Evolutionary conservation across 148 eudicot species (phyloP).

Genomic region (Amaranthus palmeri): DNA sequence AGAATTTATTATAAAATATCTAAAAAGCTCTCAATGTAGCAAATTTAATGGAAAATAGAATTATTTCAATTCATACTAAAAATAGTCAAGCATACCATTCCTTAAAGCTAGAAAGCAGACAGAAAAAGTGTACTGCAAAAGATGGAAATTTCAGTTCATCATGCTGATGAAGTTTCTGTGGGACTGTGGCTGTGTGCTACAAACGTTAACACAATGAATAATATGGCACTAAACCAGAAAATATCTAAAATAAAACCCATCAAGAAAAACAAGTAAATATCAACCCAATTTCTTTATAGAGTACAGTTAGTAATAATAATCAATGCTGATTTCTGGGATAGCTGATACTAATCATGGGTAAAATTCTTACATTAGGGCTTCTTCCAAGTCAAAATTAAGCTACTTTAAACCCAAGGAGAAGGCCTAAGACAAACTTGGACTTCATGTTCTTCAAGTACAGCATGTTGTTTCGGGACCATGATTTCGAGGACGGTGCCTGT

Average conservation of each 20-base stretch:
- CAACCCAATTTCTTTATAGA: conserved; percentile 14
- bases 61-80: too few relatives aligned
- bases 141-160: too few relatives aligned
- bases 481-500: conserved; percentile 53
- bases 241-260: neutral
- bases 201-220: too few relatives aligned
- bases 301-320: conserved; percentile 25
- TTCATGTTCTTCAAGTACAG: conserved; percentile 53
- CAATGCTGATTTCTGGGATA: conserved; percentile 17
- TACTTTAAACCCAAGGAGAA: conserved; percentile 45
- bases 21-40: too few relatives aligned
- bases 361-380: conserved; percentile 25
- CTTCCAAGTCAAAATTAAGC: conserved; percentile 28
- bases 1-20: too few relatives aligned
- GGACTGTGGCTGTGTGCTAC: too few relatives aligned
- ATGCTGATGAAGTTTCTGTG: too few relatives aligned
- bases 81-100: too few relatives aligned
- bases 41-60: too few relatives aligned
- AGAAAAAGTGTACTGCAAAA: too few relatives aligned
- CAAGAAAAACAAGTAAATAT: neutral
- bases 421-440: conserved; percentile 51
- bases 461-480: conserved; percentile 51
- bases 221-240: too few relatives aligned
- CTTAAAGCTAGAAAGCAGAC: too few relatives aligned
- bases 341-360: conserved; percentile 11